These are phyloP conservation scores for Bipolaris gigantea DNA, from an alignment of 2,329 filamentous ascomycete species.

Conservation along the genomic window DNA sequence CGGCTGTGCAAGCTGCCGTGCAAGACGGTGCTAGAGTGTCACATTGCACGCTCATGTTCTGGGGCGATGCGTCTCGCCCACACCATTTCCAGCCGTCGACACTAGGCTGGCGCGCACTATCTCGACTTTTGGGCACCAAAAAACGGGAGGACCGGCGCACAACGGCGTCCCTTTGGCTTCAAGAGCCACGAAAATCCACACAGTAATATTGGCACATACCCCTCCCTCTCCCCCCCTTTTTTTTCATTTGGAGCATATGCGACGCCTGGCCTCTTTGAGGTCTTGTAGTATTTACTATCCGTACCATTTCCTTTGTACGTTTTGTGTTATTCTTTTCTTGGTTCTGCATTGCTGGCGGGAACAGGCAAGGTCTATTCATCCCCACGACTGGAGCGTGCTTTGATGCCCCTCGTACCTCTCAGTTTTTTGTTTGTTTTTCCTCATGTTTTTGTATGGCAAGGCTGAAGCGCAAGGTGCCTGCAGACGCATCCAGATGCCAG, in stretches of 20 bases:
- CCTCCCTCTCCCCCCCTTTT: no score
- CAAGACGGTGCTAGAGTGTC: slow-evolving; percentile 2
- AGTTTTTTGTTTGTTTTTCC: slow-evolving; percentile 6
- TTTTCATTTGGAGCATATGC: slow-evolving; percentile 13
- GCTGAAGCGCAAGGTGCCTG: slow-evolving; percentile 6
- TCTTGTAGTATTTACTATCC: slow-evolving; percentile 19
- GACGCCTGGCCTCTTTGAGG: slow-evolving; percentile 5
- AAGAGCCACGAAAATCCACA: slow-evolving; percentile 23
- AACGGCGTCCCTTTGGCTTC: slow-evolving; percentile 13
- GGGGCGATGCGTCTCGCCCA: slow-evolving; percentile 1
- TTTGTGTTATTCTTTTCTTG: slow-evolving; percentile 23
- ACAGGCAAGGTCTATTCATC: slow-evolving; percentile 14
- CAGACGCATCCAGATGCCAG: slow-evolving; percentile 5
- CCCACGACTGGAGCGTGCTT: slow-evolving; percentile 25
- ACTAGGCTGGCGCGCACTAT: slow-evolving; percentile 3
- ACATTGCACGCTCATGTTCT: slow-evolving; percentile 5
- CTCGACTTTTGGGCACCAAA: slow-evolving; percentile 11
- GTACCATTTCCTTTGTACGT: slow-evolving; percentile 39
- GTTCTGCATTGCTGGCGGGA: slow-evolving; percentile 38
- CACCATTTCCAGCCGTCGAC: slow-evolving; percentile 1
- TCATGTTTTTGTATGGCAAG: slow-evolving; percentile 9
- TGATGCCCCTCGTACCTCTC: slow-evolving; percentile 12
- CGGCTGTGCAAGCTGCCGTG: slow-evolving; percentile 3
- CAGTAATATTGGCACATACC: slow-evolving; percentile 39
- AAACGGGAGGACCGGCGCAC: slow-evolving; percentile 13